These are phyloP conservation scores for Trichoderma guizhouense DNA, from an alignment of 2,329 filamentous ascomycete species.

Conservation along the genomic window DNA sequence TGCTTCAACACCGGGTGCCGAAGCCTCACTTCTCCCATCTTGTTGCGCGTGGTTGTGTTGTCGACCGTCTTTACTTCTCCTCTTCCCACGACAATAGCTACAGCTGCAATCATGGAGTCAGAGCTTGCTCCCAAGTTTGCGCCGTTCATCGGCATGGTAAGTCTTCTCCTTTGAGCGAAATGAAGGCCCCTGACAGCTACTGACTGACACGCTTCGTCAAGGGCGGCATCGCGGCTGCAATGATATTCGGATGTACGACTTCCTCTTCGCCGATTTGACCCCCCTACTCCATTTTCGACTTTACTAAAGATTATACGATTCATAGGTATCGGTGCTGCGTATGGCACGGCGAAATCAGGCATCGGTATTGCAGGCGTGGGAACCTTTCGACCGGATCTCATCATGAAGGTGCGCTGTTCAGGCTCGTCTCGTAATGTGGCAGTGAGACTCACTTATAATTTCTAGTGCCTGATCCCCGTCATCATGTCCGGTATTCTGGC, in stretches of 20 bases:
- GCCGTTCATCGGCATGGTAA: conserved; percentile 84
- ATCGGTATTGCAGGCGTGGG: conserved; percentile 85
- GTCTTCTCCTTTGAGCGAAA: conserved; percentile 31
- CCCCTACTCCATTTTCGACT: background rate
- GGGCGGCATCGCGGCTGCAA: conserved; percentile 76
- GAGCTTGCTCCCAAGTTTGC: conserved; percentile 74
- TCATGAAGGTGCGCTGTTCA: conserved; percentile 70
- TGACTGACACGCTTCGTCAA: conserved; percentile 37
- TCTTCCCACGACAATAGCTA: conserved; percentile 21
- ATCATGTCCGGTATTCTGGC: conserved; percentile 99
- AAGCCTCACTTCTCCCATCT: conserved; percentile 14
- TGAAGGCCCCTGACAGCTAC: conserved; percentile 16
- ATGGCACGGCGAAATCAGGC: conserved; percentile 83
- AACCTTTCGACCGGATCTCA: conserved; percentile 79
- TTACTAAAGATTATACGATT: conserved; percentile 15
- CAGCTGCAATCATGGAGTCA: conserved; percentile 48
- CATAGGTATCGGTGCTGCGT: conserved; percentile 68
- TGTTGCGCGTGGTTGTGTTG: conserved; percentile 3
- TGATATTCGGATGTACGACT: conserved; percentile 76
- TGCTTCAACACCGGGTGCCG: conserved; percentile 7
- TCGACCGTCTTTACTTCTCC: background rate
- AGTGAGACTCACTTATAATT: conserved; percentile 18
- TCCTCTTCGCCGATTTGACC: conserved; percentile 18
- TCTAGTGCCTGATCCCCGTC: conserved; percentile 75
- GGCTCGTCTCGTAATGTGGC: background rate